Conservation (phyloP, 257 asterid genomes). For the Ilex aquifolium region DNA sequence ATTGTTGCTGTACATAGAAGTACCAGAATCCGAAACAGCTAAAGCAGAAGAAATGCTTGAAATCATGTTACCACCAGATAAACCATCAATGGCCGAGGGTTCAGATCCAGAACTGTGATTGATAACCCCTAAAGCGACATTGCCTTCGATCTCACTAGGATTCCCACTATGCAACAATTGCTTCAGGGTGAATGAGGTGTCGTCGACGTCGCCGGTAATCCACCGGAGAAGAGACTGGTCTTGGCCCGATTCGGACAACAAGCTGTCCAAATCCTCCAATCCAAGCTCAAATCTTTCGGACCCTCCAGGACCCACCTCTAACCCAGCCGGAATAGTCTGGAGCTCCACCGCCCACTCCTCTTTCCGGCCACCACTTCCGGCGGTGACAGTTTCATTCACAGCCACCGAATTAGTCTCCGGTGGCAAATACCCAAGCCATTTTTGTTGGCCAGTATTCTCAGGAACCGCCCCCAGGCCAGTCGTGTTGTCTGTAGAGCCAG, state of each 20-base stretch:
- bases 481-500: slow-evolving; percentile 1
- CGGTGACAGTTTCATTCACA: slow-evolving; percentile 3
- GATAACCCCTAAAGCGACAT: slow-evolving; percentile 16
- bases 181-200: slow-evolving; percentile 21
- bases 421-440: neutral
- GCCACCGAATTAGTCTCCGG: neutral
- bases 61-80: slow-evolving; percentile 8
- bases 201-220: slow-evolving; percentile 32
- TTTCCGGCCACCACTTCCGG: slow-evolving; percentile 14
- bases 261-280: slow-evolving; percentile 39
- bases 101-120: slow-evolving; percentile 19
- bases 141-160: slow-evolving; percentile 14
- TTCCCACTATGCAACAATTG: slow-evolving; percentile 21
- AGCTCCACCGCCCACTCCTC: slow-evolving; percentile 25
- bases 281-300: slow-evolving; percentile 35
- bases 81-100: slow-evolving; percentile 9
- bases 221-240: slow-evolving; percentile 35
- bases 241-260: slow-evolving; percentile 31
- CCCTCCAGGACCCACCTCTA: slow-evolving; percentile 20
- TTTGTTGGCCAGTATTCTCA: neutral
- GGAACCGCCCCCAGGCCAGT: slow-evolving; percentile 10
- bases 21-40: slow-evolving; percentile 10
- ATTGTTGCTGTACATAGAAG: slow-evolving; percentile 10
- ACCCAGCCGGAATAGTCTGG: slow-evolving; percentile 19
- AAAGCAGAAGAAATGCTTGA: slow-evolving; percentile 12